Conservation (phyloP, 805 yeast species). For the Teunomyces barrocoloradensis region DNA sequence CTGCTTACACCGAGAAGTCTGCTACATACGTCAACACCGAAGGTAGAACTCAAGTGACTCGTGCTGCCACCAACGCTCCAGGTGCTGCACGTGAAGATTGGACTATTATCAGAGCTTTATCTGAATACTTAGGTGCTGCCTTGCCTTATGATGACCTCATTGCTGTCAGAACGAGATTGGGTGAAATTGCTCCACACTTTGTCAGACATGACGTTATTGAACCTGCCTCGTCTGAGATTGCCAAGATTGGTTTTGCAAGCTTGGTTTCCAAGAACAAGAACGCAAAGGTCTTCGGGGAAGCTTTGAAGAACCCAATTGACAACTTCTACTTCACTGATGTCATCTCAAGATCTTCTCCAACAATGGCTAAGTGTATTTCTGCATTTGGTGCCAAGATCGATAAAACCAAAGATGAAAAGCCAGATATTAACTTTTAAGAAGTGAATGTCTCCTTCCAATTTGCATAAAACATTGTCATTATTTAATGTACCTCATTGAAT, state of each 20-base stretch:
- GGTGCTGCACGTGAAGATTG: constrained; percentile 91
- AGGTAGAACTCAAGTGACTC: constrained; percentile 80
- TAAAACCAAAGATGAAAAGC: constrained; percentile 50
- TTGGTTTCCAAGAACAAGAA: constrained; percentile 36
- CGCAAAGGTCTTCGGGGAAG: constrained; percentile 40
- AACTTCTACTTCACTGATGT: constrained; percentile 89
- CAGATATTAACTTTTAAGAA: constrained; percentile 34
- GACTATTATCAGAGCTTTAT: constrained; percentile 80
- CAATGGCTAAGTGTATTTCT: constrained; percentile 85
- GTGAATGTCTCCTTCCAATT: constrained; percentile 4
- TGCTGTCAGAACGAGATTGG: constrained; percentile 65
- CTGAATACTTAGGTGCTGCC: constrained; percentile 68
- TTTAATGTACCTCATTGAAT: constrained; percentile 1
- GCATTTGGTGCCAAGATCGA: constrained; percentile 67
- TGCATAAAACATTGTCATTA: constrained; percentile 11
- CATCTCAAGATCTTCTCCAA: constrained; percentile 81
- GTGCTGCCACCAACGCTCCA: constrained; percentile 86
- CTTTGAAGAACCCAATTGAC: constrained; percentile 67
- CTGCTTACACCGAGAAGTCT: constrained; percentile 85
- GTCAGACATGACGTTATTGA: constrained; percentile 74
- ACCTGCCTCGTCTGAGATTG: constrained; percentile 57
- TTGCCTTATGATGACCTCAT: constrained; percentile 75
- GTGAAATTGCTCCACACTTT: constrained; percentile 78
- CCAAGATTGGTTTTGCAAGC: constrained; percentile 54
- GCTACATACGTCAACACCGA: constrained; percentile 87